Conservation (phyloP, 495 filamentous ascomycete genomes). For the Aspergillus nanangensis region DNA sequence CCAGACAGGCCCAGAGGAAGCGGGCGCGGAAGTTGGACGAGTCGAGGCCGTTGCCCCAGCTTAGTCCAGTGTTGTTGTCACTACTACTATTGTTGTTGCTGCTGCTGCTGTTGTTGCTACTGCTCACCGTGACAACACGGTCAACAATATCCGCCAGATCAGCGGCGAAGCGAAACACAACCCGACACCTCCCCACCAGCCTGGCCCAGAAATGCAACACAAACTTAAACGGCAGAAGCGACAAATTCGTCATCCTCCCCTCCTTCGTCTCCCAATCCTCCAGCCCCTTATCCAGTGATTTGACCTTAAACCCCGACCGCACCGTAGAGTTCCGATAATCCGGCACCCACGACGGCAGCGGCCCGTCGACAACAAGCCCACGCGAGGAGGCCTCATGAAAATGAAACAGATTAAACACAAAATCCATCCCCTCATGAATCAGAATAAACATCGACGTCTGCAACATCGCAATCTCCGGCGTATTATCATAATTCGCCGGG, state of each 20-base stretch:
- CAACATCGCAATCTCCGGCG: neutral
- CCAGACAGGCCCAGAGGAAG: neutral
- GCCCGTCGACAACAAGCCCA: neutral
- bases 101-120: too few species aligned
- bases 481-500: neutral
- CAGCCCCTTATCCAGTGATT: neutral
- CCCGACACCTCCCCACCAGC: neutral
- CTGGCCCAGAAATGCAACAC: neutral
- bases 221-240: neutral
- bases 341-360: slow-evolving; percentile 2
- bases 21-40: neutral
- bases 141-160: neutral
- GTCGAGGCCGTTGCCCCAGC: neutral
- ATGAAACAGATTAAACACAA: neutral
- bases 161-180: neutral
- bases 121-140: too few species aligned
- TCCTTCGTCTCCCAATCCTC: neutral
- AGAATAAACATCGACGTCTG: neutral
- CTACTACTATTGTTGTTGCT: neutral
- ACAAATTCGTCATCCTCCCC: neutral
- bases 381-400: neutral
- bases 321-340: neutral
- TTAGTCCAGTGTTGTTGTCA: neutral
- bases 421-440: neutral
- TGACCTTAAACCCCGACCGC: neutral